Conservation (phyloP, 495 filamentous ascomycete species). For the Chlorociboria aeruginascens region DNA sequence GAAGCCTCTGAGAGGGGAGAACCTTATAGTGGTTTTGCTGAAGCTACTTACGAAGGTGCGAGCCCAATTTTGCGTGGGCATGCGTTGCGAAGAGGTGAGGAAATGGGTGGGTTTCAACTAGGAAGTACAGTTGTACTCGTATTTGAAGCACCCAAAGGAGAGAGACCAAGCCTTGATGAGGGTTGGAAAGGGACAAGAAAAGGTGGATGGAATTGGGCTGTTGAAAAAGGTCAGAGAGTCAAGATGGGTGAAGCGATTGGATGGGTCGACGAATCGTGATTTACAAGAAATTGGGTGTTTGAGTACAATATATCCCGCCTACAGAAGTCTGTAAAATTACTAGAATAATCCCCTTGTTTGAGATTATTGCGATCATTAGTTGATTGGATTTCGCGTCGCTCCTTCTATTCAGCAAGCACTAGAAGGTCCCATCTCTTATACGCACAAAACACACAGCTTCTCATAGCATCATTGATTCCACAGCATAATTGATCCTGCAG, state of each 20-base stretch:
- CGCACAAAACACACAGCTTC: too few relatives aligned
- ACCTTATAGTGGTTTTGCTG: conserved; percentile 72
- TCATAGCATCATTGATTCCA: too few relatives aligned
- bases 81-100: conserved; percentile 73
- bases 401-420: too few relatives aligned
- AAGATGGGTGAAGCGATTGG: conserved; percentile 83
- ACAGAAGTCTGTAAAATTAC: too few relatives aligned
- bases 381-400: too few relatives aligned
- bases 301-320: too few relatives aligned
- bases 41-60: conserved; percentile 77
- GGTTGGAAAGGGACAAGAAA: conserved; percentile 41
- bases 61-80: conserved; percentile 70
- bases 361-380: too few relatives aligned
- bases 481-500: too few relatives aligned
- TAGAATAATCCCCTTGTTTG: too few relatives aligned
- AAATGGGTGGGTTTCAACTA: conserved; percentile 97
- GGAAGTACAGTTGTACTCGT: conserved; percentile 93
- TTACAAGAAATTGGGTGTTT: not conserved
- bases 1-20: conserved; percentile 65
- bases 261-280: conserved; percentile 26
- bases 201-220: conserved; percentile 70
- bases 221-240: conserved; percentile 76
- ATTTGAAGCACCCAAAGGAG: conserved; percentile 79
- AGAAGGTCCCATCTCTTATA: too few relatives aligned
- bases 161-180: conserved; percentile 50